Evolutionary conservation across 495 filamentous ascomycete genomes (phyloP).

Genomic region (Aspergillus funiculosus): DNA sequence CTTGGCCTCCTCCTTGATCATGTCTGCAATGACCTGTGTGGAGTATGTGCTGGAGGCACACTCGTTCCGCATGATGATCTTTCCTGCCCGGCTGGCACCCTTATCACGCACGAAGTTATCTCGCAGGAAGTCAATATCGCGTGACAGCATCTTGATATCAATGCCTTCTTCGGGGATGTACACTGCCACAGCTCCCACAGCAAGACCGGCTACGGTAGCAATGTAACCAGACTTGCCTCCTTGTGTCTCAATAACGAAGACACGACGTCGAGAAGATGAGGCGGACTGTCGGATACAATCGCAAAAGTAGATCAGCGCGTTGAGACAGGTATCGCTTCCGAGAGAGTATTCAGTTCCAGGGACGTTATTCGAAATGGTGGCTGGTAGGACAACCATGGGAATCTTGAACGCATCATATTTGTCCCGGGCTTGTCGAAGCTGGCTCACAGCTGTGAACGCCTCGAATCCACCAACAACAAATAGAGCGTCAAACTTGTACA

Average conservation of each 20-base stretch:
- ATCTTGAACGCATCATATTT: slow-evolving; percentile 83
- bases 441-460: slow-evolving; percentile 84
- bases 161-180: slow-evolving; percentile 98
- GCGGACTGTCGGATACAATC: slow-evolving; percentile 97
- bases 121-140: slow-evolving; percentile 85
- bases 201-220: slow-evolving; percentile 81
- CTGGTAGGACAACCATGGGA: slow-evolving; percentile 84
- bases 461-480: slow-evolving; percentile 96
- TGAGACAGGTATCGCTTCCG: slow-evolving; percentile 94
- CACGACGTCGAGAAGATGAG: slow-evolving; percentile 81
- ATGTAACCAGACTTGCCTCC: slow-evolving; percentile 93
- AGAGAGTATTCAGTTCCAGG: slow-evolving; percentile 96
- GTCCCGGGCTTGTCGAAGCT: slow-evolving; percentile 73
- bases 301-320: slow-evolving; percentile 93
- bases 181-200: slow-evolving; percentile 87
- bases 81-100: slow-evolving; percentile 86
- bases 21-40: slow-evolving; percentile 87
- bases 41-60: slow-evolving; percentile 84
- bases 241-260: slow-evolving; percentile 98
- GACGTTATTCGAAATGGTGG: slow-evolving; percentile 98
- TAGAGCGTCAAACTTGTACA: slow-evolving; percentile 83
- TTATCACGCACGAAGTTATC: slow-evolving; percentile 78
- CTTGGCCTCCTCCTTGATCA: slow-evolving; percentile 89
- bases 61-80: slow-evolving; percentile 92
- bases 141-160: slow-evolving; percentile 83